Evolutionary conservation across 148 eudicot species (phyloP), one percentile per base, ranked within the genome.

Genomic region (Polygonum maritimum): DNA sequence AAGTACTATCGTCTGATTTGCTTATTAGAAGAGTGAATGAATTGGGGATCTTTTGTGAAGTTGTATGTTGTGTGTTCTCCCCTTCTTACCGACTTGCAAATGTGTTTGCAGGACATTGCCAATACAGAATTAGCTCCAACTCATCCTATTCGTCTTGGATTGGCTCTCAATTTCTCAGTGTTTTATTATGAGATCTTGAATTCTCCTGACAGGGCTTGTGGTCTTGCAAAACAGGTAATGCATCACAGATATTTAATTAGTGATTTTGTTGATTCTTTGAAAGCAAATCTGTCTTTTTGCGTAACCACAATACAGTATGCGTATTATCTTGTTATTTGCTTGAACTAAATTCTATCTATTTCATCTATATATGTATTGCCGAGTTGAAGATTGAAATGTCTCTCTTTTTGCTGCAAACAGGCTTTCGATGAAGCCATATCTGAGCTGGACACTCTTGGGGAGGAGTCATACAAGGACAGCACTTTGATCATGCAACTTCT

Each of bases 391-490:
- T 38, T 47, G n/a, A 16, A 52, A 12, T 4, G 38, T 7, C 40
- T 49, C 5, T 7, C 40, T 35, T 57, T 58, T 47, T 9, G 45
- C 26, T 13, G 74, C 44, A 44, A 19, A 11, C 63, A 39, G 87
- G 87, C 87, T 69, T 85, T 85, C 69, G 87, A 85, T 75, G 87
- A 82, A 69, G 87, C 87, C 70, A 85, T 85, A 26, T 85, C 83
- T 2, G 87, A 82, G 83, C 81, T 85, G 81, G 88, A 85, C 75
- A 85, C 88, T 52, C 73, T 85, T 57, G 88, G 88, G 49, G 88
- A 85, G 60, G 85, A 85, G 74, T 82, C 85, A 75, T 85, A 85
- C 87, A 85, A 85, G 77, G 85, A 85, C 82, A 82, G 85, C 82
- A 85, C 87, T 74, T 82, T 85, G 48, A 85, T 85, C 57, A 85